Evolutionary conservation across 495 filamentous ascomycete genomes (phyloP).

Genomic region (Peziza echinospora): DNA sequence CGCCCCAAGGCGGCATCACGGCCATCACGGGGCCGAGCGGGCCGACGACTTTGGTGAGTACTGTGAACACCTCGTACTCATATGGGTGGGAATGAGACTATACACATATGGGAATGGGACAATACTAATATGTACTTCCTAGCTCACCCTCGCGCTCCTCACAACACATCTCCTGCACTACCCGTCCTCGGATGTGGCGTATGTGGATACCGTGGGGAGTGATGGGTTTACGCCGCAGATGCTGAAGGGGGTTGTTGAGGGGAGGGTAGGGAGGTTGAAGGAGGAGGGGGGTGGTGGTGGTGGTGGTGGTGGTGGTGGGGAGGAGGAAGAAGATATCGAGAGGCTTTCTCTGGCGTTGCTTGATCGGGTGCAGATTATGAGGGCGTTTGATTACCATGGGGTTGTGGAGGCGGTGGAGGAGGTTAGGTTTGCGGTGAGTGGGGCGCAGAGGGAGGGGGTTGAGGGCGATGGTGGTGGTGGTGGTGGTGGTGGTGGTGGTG

Average conservation of each 20-base stretch:
- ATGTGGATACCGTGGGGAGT: neutral
- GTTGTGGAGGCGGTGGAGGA: slow-evolving; percentile 1
- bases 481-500: neutral
- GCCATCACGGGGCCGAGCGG: too few relatives aligned
- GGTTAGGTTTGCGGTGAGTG: too few relatives aligned
- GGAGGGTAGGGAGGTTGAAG: neutral
- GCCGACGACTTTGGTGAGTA: too few relatives aligned
- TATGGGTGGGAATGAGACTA: too few relatives aligned
- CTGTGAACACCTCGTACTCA: too few relatives aligned
- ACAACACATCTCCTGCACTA: neutral
- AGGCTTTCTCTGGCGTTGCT: neutral
- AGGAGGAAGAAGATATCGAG: neutral
- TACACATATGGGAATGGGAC: too few relatives aligned
- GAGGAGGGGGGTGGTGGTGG: neutral
- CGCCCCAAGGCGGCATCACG: too few relatives aligned
- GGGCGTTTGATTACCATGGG: neutral
- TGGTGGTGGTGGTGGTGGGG: neutral
- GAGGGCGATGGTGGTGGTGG: neutral
- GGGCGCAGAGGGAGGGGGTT: neutral
- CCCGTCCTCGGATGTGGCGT: neutral
- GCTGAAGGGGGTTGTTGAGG: neutral
- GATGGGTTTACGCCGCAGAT: neutral
- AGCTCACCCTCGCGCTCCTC: too few relatives aligned
- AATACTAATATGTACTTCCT: too few relatives aligned
- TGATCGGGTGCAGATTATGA: neutral